Percentiles rank a stretch among this genome's conserved stretches.
Conservation (phyloP, 345 rosid genomes). For the Aquilaria sinensis region DNA sequence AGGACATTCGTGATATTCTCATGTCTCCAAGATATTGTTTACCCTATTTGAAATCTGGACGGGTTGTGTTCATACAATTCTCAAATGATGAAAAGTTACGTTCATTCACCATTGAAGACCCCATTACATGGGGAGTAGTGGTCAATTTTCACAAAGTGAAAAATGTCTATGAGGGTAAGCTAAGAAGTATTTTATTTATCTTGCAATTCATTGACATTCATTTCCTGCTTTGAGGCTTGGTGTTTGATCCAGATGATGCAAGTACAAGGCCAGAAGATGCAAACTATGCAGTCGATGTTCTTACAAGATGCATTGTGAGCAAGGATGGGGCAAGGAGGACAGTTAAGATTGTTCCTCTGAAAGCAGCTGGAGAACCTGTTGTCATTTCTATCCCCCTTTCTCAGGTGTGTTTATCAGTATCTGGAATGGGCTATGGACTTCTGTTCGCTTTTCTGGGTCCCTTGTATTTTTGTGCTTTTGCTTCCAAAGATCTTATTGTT, state of each 20-base stretch:
- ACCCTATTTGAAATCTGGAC: slow-evolving; percentile 78
- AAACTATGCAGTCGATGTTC: slow-evolving; percentile 63
- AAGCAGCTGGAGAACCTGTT: slow-evolving; percentile 73
- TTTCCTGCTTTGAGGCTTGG: background rate
- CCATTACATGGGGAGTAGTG: slow-evolving; percentile 79
- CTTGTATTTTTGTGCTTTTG: no score
- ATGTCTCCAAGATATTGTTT: slow-evolving; percentile 79
- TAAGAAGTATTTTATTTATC: slow-evolving; percentile 1
- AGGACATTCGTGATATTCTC: slow-evolving; percentile 69
- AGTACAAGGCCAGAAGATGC: slow-evolving; percentile 69
- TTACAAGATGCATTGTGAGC: slow-evolving; percentile 78
- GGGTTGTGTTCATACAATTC: slow-evolving; percentile 63
- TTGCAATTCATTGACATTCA: slow-evolving; percentile 5
- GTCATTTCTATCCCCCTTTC: slow-evolving; percentile 73
- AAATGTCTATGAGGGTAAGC: slow-evolving; percentile 57
- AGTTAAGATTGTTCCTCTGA: slow-evolving; percentile 51
- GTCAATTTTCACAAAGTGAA: slow-evolving; percentile 69
- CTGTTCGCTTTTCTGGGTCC: no score
- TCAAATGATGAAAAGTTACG: slow-evolving; percentile 43
- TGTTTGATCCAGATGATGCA: slow-evolving; percentile 57
- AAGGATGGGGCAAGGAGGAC: slow-evolving; percentile 63
- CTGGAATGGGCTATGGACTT: no score
- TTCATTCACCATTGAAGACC: slow-evolving; percentile 64
- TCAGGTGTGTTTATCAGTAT: slow-evolving; percentile 38
- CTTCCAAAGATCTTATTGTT: no score